Evolutionary conservation across 2,329 filamentous ascomycete genomes (phyloP).

Genomic region (Clonostachys rosea): DNA sequence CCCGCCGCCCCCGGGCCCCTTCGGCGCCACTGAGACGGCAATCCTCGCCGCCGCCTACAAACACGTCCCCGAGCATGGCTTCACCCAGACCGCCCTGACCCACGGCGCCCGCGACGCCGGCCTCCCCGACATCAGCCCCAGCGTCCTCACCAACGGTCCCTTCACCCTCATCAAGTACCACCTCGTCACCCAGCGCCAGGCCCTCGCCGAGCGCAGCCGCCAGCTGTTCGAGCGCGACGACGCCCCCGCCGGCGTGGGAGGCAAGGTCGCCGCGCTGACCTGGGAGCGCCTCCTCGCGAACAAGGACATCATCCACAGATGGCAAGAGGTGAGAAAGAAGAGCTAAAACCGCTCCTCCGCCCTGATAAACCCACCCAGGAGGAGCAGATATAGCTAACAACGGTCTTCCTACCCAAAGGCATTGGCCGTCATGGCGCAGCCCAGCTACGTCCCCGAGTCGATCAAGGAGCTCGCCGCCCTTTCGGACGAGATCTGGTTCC

Average conservation of each 20-base stretch:
- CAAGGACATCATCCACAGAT: conserved; percentile 64
- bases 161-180: conserved; percentile 82
- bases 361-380: neutral
- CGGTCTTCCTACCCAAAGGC: conserved; percentile 46
- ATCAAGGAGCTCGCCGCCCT: conserved; percentile 75
- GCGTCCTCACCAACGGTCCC: conserved; percentile 72
- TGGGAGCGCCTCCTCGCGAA: conserved; percentile 78
- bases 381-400: no score
- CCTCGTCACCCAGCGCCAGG: conserved; percentile 61
- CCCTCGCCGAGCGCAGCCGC: conserved; percentile 38
- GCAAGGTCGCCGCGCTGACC: conserved; percentile 66
- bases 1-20: conserved; percentile 50
- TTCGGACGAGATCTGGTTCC: conserved; percentile 88
- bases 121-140: conserved; percentile 81
- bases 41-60: conserved; percentile 79
- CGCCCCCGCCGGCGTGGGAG: conserved; percentile 41
- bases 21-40: conserved; percentile 62
- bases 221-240: conserved; percentile 30
- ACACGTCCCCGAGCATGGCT: conserved; percentile 79
- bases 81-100: conserved; percentile 68
- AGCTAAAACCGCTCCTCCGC: neutral
- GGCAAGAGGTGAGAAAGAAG: conserved; percentile 70
- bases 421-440: conserved; percentile 84
- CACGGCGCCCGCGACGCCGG: conserved; percentile 79
- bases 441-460: conserved; percentile 70